Conservation (phyloP, 352 stramenopile species). For the Globisporangium nagaii region DNA sequence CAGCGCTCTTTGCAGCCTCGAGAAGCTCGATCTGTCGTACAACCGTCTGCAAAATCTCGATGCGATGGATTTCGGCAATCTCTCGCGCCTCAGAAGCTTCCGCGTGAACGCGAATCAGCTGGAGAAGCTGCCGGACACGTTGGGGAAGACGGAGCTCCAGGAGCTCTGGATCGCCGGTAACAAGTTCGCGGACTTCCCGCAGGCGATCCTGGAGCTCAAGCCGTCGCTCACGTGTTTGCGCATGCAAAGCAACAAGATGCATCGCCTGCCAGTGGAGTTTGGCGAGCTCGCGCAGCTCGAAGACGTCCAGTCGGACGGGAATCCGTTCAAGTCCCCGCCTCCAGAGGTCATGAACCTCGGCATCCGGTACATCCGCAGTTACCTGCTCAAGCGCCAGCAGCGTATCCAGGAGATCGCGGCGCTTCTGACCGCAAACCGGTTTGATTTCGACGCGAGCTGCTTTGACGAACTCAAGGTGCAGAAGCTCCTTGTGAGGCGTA, state of each 20-base stretch:
- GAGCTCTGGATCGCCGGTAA: conserved; percentile 65
- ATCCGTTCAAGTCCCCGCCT: conserved; percentile 67
- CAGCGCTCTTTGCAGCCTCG: conserved; percentile 19
- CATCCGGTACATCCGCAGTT: conserved; percentile 38
- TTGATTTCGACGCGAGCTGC: conserved; percentile 28
- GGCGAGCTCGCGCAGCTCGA: conserved; percentile 34
- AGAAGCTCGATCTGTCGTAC: conserved; percentile 60
- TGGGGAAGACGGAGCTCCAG: conserved; percentile 31
- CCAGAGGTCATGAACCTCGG: conserved; percentile 56
- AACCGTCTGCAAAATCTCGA: conserved; percentile 51
- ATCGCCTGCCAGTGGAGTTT: conserved; percentile 52
- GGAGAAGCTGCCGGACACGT: conserved; percentile 28
- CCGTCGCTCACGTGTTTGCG: conserved; percentile 33
- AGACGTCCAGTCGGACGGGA: conserved; percentile 56
- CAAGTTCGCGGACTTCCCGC: conserved; percentile 37
- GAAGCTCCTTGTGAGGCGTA: conserved; percentile 17
- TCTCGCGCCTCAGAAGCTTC: conserved; percentile 30
- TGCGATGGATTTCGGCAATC: conserved; percentile 31
- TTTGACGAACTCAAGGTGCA: conserved; percentile 40
- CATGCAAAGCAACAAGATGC: conserved; percentile 73
- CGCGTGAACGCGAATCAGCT: conserved; percentile 49
- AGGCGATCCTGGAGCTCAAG: conserved; percentile 32
- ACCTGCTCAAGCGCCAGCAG: conserved; percentile 55
- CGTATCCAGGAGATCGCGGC: conserved; percentile 44
- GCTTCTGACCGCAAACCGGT: conserved; percentile 28